Evolutionary conservation across 129 eudicot genomes (phyloP), one percentile per base, ranked within the genome.

Genomic region (Ambrosia trifida): DNA sequence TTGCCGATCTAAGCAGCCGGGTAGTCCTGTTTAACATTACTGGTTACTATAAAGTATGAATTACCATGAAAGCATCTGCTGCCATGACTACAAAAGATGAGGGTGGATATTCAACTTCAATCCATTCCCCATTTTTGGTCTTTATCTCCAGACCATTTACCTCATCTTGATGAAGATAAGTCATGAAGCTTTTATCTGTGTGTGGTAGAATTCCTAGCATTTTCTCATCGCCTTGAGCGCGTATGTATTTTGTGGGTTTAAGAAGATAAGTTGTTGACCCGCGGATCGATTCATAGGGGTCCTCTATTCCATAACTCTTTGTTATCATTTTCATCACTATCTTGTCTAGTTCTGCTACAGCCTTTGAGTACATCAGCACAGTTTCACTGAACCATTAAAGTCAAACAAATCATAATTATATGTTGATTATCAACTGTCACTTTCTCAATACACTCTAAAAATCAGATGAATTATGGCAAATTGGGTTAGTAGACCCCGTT

Each of bases 51-150:
- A 64, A 9, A n/a, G 17, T 13, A 28, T 1, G 3, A 61, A 28
- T 16, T 63, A 86, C 91, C 83, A 41, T 77, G 75, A 82, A 82
- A 64, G 83, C 85, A 63, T 86, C 91, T 3, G 84, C 91, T 2
- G 91, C 88, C 81, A 86, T 83, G 69, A 86, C 81, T 24, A 80
- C 41, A 53, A 86, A 83, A 38, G 83, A 73, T 30, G 82, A 80
- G 24, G 88, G 85, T 17, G 76, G 68, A 59, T 78, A 84, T 67
- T 83, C 77, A 44, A 80, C 80, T 13, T 28, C 58, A 17, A 83
- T 78, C 91, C 91, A 86, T 2, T 72, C 56, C 4, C 75, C 91
- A 1, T 83, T 64, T 28, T 76, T 80, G n/a, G 85, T 28, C 73
- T 70, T 47, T 6, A 86, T 58, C 78, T 86, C 85, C 32, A 86